Evolutionary conservation across 805 yeast species (phyloP).

Genomic region (Ogataea paraovalis): DNA sequence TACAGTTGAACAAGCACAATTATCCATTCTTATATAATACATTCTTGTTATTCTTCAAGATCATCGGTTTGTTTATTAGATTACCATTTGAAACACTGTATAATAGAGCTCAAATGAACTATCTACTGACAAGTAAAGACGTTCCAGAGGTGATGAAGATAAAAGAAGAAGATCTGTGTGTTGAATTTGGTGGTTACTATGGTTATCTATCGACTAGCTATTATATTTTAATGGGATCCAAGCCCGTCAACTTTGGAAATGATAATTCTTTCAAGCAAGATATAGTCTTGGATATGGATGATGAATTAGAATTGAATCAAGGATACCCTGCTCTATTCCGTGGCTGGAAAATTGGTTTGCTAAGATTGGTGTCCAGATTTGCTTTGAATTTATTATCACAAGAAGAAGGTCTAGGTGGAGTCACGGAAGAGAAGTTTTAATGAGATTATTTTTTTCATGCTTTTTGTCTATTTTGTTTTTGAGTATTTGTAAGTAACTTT

Average conservation of each 20-base stretch:
- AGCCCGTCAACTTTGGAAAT: conserved; percentile 23
- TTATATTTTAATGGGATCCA: conserved; percentile 39
- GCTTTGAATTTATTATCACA: conserved; percentile 60
- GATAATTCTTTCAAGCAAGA: conserved; percentile 19
- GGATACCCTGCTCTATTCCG: conserved; percentile 60
- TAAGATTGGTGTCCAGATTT: conserved; percentile 80
- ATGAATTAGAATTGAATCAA: conserved; percentile 38
- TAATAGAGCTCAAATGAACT: conserved; percentile 76
- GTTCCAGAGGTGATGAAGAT: conserved; percentile 43
- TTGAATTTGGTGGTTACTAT: conserved; percentile 52
- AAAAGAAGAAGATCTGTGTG: conserved; percentile 47
- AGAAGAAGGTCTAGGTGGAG: conserved; percentile 40
- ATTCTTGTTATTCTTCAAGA: conserved; percentile 55
- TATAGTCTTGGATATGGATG: conserved; percentile 24
- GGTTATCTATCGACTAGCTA: conserved; percentile 55
- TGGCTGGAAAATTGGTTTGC: conserved; percentile 88
- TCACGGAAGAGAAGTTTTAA: conserved; percentile 39
- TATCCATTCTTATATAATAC: conserved; percentile 59
- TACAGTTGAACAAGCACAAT: conserved; percentile 63
- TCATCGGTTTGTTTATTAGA: conserved; percentile 66
- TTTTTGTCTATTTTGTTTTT: not conserved
- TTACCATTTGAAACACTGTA: conserved; percentile 85
- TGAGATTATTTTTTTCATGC: not conserved
- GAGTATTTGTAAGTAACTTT: conserved; percentile 5
- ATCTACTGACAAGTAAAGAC: conserved; percentile 39